Evolutionary conservation across 331 rosid species (phyloP).

Genomic region (Cucumis variabilis): DNA sequence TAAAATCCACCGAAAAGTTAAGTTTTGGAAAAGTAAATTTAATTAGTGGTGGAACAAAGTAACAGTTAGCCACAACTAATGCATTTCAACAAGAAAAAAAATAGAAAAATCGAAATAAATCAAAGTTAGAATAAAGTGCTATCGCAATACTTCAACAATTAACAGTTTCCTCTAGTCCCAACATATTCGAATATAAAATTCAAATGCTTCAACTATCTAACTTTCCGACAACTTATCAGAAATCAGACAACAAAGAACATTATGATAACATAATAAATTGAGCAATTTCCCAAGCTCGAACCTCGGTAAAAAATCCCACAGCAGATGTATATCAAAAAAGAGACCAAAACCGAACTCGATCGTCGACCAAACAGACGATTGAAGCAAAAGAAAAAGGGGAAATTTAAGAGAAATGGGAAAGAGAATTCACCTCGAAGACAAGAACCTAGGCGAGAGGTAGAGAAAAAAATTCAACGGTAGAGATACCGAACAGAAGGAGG

Average conservation of each 20-base stretch:
- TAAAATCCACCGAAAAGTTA: neutral
- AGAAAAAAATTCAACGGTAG: neutral
- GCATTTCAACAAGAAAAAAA: neutral
- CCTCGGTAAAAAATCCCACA: neutral
- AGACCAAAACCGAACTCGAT: neutral
- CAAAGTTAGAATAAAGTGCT: neutral
- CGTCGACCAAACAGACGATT: neutral
- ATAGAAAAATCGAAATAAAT: neutral
- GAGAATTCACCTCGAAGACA: neutral
- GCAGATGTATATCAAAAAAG: neutral
- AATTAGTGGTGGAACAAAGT: neutral
- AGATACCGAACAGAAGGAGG: neutral
- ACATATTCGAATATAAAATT: neutral
- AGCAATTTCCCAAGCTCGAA: conserved; percentile 8
- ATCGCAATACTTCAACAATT: neutral
- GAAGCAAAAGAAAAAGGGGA: neutral
- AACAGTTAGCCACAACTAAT: neutral
- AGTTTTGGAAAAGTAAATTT: neutral
- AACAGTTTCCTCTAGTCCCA: neutral
- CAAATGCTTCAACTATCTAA: neutral
- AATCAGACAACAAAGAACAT: neutral
- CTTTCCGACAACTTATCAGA: neutral
- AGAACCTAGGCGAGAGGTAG: neutral
- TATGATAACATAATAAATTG: neutral
- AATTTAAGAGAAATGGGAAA: neutral